These are phyloP conservation scores for Dorcoceras hygrometricum DNA, from an alignment of 257 asterid species.

Conservation along the genomic window DNA sequence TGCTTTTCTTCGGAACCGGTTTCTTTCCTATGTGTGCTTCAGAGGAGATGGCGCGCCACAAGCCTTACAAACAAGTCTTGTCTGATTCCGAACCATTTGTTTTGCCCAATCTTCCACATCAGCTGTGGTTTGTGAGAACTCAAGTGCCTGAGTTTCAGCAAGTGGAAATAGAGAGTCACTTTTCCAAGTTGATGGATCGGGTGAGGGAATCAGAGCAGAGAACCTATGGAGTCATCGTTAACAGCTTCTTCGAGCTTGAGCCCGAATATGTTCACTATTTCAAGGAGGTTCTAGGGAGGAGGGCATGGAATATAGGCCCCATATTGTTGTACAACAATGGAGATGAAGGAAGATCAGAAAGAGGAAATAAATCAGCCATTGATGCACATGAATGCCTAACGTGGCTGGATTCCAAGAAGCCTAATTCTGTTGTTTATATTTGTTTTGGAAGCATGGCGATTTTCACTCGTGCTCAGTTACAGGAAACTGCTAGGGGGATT, in stretches of 20 bases:
- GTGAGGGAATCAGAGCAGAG: conserved; percentile 29
- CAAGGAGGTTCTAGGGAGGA: conserved; percentile 25
- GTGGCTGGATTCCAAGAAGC: no score
- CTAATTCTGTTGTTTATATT: conserved; percentile 18
- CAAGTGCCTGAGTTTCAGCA: conserved; percentile 20
- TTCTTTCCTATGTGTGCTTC: conserved; percentile 21
- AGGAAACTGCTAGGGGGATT: conserved; percentile 25
- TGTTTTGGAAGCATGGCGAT: conserved; percentile 29
- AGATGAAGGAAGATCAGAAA: background rate
- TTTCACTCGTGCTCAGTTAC: conserved; percentile 26
- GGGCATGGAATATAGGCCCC: conserved; percentile 6
- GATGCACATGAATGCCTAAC: background rate
- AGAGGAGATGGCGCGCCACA: conserved; percentile 27
- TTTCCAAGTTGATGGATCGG: conserved; percentile 6
- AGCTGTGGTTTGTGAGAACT: conserved; percentile 24
- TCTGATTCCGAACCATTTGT: conserved; percentile 35
- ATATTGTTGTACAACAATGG: background rate
- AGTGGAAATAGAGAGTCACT: conserved; percentile 13
- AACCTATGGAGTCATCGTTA: conserved; percentile 43
- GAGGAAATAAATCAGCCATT: background rate
- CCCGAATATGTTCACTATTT: conserved; percentile 31
- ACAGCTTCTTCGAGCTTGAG: conserved; percentile 48
- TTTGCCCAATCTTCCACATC: conserved; percentile 37
- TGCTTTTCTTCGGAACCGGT: conserved; percentile 20
- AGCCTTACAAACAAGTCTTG: conserved; percentile 27